Conservation (phyloP, 768 basidiomycete species). For the Termitomyces sp. region DNA sequence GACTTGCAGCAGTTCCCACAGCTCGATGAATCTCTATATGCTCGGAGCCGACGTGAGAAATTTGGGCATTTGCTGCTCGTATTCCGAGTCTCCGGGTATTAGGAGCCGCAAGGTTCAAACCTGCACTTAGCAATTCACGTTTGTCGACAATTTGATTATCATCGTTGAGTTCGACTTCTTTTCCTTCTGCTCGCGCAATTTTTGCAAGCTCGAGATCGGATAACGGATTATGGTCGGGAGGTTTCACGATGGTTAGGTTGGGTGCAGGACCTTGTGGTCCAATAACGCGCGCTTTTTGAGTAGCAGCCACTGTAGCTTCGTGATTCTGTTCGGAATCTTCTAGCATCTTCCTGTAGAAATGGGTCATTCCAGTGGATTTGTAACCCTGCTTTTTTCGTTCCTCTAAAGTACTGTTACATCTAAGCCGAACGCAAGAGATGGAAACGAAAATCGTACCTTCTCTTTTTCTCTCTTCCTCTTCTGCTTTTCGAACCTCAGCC, state of each 20-base stretch:
- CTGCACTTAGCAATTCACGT: constrained; percentile 84
- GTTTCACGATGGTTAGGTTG: constrained; percentile 75
- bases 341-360: constrained; percentile 75
- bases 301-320: constrained; percentile 81
- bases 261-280: constrained; percentile 59
- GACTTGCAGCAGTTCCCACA: constrained; percentile 76
- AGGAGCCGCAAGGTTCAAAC: constrained; percentile 82
- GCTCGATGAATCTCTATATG: constrained; percentile 58
- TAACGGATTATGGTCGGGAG: constrained; percentile 50
- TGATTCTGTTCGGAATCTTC: constrained; percentile 80
- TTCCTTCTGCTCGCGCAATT: constrained; percentile 66
- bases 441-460: constrained; percentile 57
- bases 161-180: constrained; percentile 90
- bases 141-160: constrained; percentile 98
- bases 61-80: constrained; percentile 22
- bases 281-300: constrained; percentile 43
- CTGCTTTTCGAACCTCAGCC: constrained; percentile 83
- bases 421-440: neutral
- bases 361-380: constrained; percentile 69
- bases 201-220: constrained; percentile 74
- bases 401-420: constrained; percentile 30
- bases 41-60: constrained; percentile 18
- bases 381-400: constrained; percentile 55
- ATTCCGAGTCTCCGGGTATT: constrained; percentile 70
- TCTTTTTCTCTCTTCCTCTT: constrained; percentile 84